Conservation (phyloP, 352 stramenopile species). For the Saprolegnia parasitica region DNA sequence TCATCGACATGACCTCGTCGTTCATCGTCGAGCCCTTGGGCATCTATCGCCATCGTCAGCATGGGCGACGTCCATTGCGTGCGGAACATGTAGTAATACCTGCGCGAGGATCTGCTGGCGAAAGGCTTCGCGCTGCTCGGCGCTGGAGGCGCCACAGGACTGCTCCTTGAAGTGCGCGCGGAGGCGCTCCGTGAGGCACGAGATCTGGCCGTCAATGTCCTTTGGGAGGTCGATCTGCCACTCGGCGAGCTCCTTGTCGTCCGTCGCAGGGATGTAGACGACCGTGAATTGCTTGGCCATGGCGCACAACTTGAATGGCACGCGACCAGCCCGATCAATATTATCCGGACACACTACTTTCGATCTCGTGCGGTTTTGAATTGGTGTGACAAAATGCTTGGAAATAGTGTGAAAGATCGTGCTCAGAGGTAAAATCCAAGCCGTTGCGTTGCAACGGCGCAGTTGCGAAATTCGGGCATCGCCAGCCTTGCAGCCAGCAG, state of each 20-base stretch:
- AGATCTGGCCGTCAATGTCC: constrained; percentile 75
- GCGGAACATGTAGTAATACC: constrained; percentile 9
- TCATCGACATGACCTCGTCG: constrained; percentile 78
- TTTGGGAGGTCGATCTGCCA: constrained; percentile 59
- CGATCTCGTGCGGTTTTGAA: neutral
- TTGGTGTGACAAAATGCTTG: neutral
- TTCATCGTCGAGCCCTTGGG: constrained; percentile 57
- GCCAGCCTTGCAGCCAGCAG: too few relatives aligned
- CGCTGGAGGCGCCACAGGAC: constrained; percentile 31
- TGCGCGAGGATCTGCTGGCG: constrained; percentile 75
- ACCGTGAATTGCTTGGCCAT: constrained; percentile 59
- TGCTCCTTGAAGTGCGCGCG: constrained; percentile 68
- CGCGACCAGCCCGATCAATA: too few relatives aligned
- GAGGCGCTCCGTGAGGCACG: constrained; percentile 77
- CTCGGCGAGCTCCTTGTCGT: constrained; percentile 53
- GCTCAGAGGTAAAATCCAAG: too few relatives aligned
- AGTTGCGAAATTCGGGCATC: too few relatives aligned
- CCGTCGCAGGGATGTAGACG: constrained; percentile 62
- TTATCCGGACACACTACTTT: constrained; percentile 14
- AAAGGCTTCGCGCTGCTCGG: constrained; percentile 70
- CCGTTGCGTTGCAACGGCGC: too few relatives aligned
- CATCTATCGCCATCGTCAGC: constrained; percentile 31
- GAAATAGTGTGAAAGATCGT: too few relatives aligned
- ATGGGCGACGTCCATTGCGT: neutral
- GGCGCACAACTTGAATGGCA: neutral